Evolutionary conservation across 108 stramenopile genomes (phyloP).

Genomic region (Cyclotella choctawhatcheeana): DNA sequence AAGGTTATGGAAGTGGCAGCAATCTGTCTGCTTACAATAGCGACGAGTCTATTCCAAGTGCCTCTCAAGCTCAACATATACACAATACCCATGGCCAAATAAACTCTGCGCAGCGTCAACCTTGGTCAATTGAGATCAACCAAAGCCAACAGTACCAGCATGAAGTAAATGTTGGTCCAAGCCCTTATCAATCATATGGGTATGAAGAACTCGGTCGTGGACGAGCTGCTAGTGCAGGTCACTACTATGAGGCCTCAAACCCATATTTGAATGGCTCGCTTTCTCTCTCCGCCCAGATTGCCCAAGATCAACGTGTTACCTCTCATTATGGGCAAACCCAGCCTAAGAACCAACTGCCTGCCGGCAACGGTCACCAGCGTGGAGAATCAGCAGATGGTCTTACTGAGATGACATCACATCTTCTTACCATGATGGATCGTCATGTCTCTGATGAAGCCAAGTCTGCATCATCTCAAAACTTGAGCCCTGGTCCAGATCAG

Average conservation of each 20-base stretch:
- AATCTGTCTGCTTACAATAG: slow-evolving; percentile 41
- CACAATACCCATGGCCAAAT: slow-evolving; percentile 18
- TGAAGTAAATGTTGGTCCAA: slow-evolving; percentile 6
- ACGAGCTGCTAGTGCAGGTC: slow-evolving; percentile 22
- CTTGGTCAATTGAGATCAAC: slow-evolving; percentile 31
- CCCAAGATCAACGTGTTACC: slow-evolving; percentile 19
- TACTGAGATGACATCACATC: slow-evolving; percentile 85
- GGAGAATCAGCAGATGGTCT: slow-evolving; percentile 68
- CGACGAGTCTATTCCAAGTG: slow-evolving; percentile 31
- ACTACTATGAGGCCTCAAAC: slow-evolving; percentile 6
- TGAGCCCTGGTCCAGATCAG: background rate
- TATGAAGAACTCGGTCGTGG: slow-evolving; percentile 13
- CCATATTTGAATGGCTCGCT: slow-evolving; percentile 32
- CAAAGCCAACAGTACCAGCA: slow-evolving; percentile 20
- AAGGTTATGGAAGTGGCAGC: slow-evolving; percentile 33
- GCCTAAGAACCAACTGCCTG: slow-evolving; percentile 1
- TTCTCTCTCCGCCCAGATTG: slow-evolving; percentile 18
- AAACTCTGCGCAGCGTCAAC: background rate
- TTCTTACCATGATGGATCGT: slow-evolving; percentile 79
- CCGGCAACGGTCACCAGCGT: slow-evolving; percentile 1
- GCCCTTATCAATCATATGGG: slow-evolving; percentile 15
- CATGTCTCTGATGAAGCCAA: slow-evolving; percentile 61
- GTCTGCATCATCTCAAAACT: slow-evolving; percentile 4
- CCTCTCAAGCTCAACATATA: slow-evolving; percentile 16
- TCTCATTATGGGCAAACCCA: slow-evolving; percentile 15